A percentile compares a stretch with the other conserved stretches of the same genome.
These are phyloP conservation scores for Chytriomyces confervae DNA, from an alignment of 192 early-diverging fungal genomes.

Conservation along the genomic window DNA sequence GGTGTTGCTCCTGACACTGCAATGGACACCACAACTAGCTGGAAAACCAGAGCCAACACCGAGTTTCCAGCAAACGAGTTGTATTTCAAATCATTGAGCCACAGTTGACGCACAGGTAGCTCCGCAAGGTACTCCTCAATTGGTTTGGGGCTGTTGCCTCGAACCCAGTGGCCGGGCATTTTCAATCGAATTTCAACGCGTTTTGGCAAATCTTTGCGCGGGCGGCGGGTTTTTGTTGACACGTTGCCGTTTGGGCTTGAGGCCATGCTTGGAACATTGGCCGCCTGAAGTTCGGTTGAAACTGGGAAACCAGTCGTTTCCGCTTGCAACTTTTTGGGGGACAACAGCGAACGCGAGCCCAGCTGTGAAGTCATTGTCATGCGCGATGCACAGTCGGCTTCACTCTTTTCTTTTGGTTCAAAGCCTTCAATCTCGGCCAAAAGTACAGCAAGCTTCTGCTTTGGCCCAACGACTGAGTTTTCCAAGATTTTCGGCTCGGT, in stretches of 20 bases:
- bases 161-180: conserved; percentile 24
- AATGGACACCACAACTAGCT: neutral
- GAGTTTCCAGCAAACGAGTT: conserved; percentile 1
- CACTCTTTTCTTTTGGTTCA: too few relatives aligned
- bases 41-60: neutral
- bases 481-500: too few relatives aligned
- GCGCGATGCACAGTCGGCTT: too few relatives aligned
- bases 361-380: too few relatives aligned
- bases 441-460: too few relatives aligned
- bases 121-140: neutral
- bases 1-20: too few relatives aligned
- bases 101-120: neutral
- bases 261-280: neutral
- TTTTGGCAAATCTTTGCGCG: conserved; percentile 8
- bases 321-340: too few relatives aligned
- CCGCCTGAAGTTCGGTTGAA: too few relatives aligned
- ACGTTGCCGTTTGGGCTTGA: neutral
- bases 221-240: neutral
- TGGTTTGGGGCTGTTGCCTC: neutral
- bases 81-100: conserved; percentile 6
- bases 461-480: too few relatives aligned
- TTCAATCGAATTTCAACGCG: conserved; percentile 7
- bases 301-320: too few relatives aligned
- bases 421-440: too few relatives aligned
- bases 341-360: too few relatives aligned